Evolutionary conservation across 2,329 filamentous ascomycete genomes (phyloP).

Genomic region (Phialophora expanda): DNA sequence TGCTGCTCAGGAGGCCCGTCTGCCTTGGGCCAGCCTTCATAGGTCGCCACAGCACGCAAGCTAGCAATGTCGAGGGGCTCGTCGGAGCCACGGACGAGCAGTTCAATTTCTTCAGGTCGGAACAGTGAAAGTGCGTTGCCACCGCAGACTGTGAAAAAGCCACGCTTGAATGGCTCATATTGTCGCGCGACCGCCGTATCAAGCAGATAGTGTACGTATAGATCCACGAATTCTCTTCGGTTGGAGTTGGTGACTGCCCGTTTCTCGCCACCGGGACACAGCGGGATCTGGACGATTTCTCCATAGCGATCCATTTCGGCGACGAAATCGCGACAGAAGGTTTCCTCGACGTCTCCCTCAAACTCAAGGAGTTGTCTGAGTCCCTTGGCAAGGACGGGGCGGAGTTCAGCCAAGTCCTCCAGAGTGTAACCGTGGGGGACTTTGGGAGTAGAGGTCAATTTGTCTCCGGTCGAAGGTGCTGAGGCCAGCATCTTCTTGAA

Average conservation of each 20-base stretch:
- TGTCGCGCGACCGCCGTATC: slow-evolving; percentile 78
- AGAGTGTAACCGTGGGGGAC: slow-evolving; percentile 72
- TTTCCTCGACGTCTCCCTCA: slow-evolving; percentile 79
- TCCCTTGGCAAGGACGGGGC: slow-evolving; percentile 75
- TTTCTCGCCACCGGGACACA: slow-evolving; percentile 74
- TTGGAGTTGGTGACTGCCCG: slow-evolving; percentile 83
- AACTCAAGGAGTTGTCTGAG: slow-evolving; percentile 78
- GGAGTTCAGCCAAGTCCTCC: slow-evolving; percentile 81
- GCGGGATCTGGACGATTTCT: slow-evolving; percentile 66
- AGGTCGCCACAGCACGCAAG: slow-evolving; percentile 75
- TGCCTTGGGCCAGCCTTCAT: slow-evolving; percentile 74
- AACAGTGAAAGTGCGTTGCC: slow-evolving; percentile 88
- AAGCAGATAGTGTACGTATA: slow-evolving; percentile 80
- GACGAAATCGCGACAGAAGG: slow-evolving; percentile 82
- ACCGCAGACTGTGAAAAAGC: slow-evolving; percentile 89
- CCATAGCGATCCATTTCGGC: slow-evolving; percentile 79
- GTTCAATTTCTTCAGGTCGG: slow-evolving; percentile 87
- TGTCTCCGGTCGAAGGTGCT: slow-evolving; percentile 66
- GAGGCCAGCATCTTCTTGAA: slow-evolving; percentile 85
- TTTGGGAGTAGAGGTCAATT: slow-evolving; percentile 62
- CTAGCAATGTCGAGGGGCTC: slow-evolving; percentile 79
- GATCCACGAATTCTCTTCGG: slow-evolving; percentile 81
- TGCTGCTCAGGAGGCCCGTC: slow-evolving; percentile 59
- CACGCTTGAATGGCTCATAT: slow-evolving; percentile 91
- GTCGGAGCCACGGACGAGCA: slow-evolving; percentile 82